These are phyloP conservation scores for Wickerhamomyces bisporus DNA, from an alignment of 805 yeast genomes.

Conservation along the genomic window DNA sequence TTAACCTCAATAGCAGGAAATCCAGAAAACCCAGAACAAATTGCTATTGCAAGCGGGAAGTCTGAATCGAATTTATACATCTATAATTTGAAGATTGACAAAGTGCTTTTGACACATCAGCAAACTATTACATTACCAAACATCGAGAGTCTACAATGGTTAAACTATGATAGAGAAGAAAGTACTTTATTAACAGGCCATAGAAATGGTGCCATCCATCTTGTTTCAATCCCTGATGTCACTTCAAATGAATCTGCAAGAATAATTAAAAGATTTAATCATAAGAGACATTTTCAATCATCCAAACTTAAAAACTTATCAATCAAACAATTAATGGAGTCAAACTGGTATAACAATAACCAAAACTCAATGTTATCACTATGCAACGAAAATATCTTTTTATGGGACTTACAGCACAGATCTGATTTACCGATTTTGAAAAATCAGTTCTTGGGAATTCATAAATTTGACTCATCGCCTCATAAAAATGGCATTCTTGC, in stretches of 20 bases:
- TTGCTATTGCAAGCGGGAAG: constrained; percentile 52
- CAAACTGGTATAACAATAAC: constrained; percentile 10
- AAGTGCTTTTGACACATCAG: constrained; percentile 46
- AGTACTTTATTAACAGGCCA: constrained; percentile 66
- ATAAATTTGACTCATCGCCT: constrained; percentile 44
- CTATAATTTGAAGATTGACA: constrained; percentile 38
- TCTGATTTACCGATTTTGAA: constrained; percentile 55
- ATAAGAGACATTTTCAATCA: constrained; percentile 52
- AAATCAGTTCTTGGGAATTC: constrained; percentile 45
- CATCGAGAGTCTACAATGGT: constrained; percentile 50
- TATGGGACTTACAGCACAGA: constrained; percentile 66
- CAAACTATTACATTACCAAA: constrained; percentile 55
- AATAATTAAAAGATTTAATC: constrained; percentile 74
- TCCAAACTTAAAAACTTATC: constrained; percentile 13
- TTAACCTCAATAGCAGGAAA: constrained; percentile 40
- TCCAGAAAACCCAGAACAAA: constrained; percentile 22
- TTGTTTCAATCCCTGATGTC: constrained; percentile 62
- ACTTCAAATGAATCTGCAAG: constrained; percentile 53
- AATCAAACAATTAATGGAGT: constrained; percentile 21
- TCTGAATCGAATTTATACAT: constrained; percentile 42
- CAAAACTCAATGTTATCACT: constrained; percentile 45
- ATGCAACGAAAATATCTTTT: constrained; percentile 64
- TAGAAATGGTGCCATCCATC: constrained; percentile 65
- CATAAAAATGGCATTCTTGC: constrained; percentile 50
- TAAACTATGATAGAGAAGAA: constrained; percentile 32